Conservation (phyloP, 148 eudicot species). For the Fagopyrum esculentum region DNA sequence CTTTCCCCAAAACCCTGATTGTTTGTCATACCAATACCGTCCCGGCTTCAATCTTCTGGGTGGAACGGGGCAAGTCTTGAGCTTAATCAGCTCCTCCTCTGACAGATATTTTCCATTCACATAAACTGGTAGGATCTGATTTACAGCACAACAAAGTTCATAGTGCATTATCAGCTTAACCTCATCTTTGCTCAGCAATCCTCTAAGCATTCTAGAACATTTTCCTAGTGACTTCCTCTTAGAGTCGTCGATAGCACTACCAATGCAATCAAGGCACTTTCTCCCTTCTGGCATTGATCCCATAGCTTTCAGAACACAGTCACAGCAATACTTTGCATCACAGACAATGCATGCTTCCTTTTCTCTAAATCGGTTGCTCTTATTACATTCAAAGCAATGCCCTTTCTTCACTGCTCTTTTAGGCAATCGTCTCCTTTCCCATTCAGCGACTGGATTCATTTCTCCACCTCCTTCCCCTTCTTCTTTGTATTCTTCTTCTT, state of each 20-base stretch:
- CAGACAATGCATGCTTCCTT: conserved; percentile 77
- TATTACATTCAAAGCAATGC: conserved; percentile 50
- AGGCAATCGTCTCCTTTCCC: conserved; percentile 24
- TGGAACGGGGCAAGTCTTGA: conserved; percentile 52
- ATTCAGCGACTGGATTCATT: not conserved
- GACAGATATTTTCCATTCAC: conserved; percentile 52
- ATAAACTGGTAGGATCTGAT: conserved; percentile 47
- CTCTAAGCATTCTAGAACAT: conserved; percentile 42
- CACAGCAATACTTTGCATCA: conserved; percentile 55
- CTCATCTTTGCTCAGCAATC: conserved; percentile 24
- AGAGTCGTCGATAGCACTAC: conserved; percentile 50
- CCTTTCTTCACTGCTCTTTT: conserved; percentile 44
- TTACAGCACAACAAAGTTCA: conserved; percentile 45
- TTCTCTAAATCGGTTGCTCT: conserved; percentile 44
- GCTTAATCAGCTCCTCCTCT: conserved; percentile 37
- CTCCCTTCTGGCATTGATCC: conserved; percentile 98
- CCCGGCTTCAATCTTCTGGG: conserved; percentile 72
- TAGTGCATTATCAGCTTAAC: conserved; percentile 42
- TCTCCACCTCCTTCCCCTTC: not conserved
- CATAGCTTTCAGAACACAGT: conserved; percentile 73
- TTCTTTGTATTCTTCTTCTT: not conserved
- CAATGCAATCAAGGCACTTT: conserved; percentile 70
- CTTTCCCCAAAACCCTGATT: conserved; percentile 92
- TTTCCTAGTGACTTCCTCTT: conserved; percentile 55
- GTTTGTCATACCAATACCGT: conserved; percentile 83